Base-by-base conservation (phyloP, 148 eudicot genomes). In the Cornus suecica region DNA sequence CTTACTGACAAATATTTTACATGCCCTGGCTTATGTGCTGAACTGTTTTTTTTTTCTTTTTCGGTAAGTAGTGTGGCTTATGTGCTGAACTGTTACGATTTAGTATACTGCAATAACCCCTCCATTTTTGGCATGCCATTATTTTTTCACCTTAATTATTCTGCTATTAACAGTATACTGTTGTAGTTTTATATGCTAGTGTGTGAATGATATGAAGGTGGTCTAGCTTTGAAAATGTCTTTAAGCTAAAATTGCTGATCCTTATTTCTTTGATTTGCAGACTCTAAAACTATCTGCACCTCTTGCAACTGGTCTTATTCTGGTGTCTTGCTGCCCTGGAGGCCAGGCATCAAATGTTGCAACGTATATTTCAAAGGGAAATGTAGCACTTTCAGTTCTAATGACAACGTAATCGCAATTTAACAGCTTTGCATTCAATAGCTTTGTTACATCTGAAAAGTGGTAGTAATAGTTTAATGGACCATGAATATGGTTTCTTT, bases 341-440 rank as follows among this genome's bases (percentile, higher is more conserved):
- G 99, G 98, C 76, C 99, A 96, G 82, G 98, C 99, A 79, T 96
- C 99, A 78, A 96, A 96, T 87, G 98, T 96, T 67, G 98, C 99
- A 63, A 96, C 99, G 24, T 96, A 93, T 78, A 96, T 96, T 72
- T 89, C 99, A 11, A 96, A 93, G 80, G 99, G 99, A 81, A 96
- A 96, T 76, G 99, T 96, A 77, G 99, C 99, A 60, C 98, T 96
- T 45, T 96, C 99, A 14, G 99, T 96, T 83, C 98, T 96, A 72
- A 96, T 96, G 98, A 96, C 99, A 74, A 96, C 99, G 99, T 96
- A 96, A 93, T 94, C 79, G 65, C 31, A 32, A 14, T 69, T 75
- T 37, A 66, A 62, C 22, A 29, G 5, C 2, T 48, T 48, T 48
- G 54, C 54, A 48, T 48, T 48, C 18, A 11, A 48, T 14, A 16